Evolutionary conservation across 306 rosid genomes (phyloP), one percentile per base, ranked within the genome.

Genomic region (Pyrus betulifolia): DNA sequence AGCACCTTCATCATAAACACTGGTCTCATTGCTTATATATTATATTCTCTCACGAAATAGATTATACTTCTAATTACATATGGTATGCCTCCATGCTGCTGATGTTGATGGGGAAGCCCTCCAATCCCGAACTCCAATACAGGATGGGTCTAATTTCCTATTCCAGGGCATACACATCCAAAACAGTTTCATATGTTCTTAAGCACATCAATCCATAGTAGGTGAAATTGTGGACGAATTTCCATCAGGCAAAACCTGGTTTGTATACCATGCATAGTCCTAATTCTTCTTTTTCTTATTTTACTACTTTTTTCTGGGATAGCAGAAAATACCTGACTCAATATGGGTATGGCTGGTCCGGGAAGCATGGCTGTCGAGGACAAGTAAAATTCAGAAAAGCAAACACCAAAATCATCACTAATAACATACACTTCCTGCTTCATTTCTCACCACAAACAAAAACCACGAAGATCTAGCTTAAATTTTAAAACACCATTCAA

Each of bases 341-440:
- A 85, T 68, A 93, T 85, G 54, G 98, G 98, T 88, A 93, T 88
- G 79, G 89, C 92, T 54, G 98, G 98, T 84, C 98, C 98, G 30
- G 98, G 98, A 75, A 93, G 97, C 88, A 91, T 70, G 75, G 97
- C 97, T 93, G 97, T 92, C 67, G 86, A 91, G 75, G 70, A 86
- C 72, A 81, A 82, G 76, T 75, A 87, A 84, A 78, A 80, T 87
- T 88, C 84, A 89, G 81, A 28, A 45, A 73, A 60, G 55, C 65
- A 80, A 72, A 81, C 78, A 71, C 64, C 76, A 72, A 15, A 71
- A 52, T 30, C 38, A 69, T 59, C 40, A 57, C 27, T 25, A 22
- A 21, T 38, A n/a, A 33, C 59, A 17, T 18, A 17, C 67, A 73
- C 1, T 51, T 35, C 3, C 51, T 6, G 11, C 13, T 55, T 55